Evolutionary conservation across 805 yeast species (phyloP).

Genomic region (Kuraishia cidri): DNA sequence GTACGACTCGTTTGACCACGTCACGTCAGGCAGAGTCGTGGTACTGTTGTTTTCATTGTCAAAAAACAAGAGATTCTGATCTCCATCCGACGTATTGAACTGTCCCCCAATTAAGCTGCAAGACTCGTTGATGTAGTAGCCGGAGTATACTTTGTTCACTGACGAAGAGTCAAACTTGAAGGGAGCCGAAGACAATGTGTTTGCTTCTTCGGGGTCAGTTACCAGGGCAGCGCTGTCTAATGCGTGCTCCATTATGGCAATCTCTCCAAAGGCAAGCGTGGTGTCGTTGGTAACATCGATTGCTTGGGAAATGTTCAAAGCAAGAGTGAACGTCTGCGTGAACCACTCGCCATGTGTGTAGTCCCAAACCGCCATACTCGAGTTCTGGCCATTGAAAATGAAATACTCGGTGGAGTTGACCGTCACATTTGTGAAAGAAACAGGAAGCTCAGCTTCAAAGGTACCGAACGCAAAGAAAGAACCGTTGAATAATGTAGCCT

Average conservation of each 20-base stretch:
- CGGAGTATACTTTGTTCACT: conserved; percentile 16
- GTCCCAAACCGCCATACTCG: conserved; percentile 29
- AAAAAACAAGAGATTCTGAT: conserved; percentile 13
- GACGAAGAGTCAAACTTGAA: conserved; percentile 12
- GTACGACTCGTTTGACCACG: conserved; percentile 10
- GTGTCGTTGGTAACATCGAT: conserved; percentile 6
- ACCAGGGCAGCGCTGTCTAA: conserved; percentile 9
- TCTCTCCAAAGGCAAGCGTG: conserved; percentile 9
- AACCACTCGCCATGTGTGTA: conserved; percentile 25
- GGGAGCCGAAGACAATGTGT: conserved; percentile 13
- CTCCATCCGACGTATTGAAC: conserved; percentile 20
- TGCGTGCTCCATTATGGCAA: conserved; percentile 9
- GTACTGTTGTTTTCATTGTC: conserved; percentile 3
- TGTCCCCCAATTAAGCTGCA: conserved; percentile 53
- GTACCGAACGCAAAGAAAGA: conserved; percentile 28
- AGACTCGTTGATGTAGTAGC: conserved; percentile 38
- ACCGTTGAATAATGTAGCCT: conserved; percentile 28
- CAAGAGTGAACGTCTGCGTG: conserved; percentile 12
- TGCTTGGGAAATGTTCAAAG: conserved; percentile 21
- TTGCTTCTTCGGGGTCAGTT: conserved; percentile 2
- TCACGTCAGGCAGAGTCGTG: conserved; percentile 3
- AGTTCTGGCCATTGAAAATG: conserved; percentile 22
- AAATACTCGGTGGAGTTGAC: conserved; percentile 30
- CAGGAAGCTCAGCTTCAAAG: conserved; percentile 13
- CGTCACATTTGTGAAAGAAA: conserved; percentile 22